Evolutionary conservation across 768 basidiomycete genomes (phyloP).

Genomic region (Bullera alba): DNA sequence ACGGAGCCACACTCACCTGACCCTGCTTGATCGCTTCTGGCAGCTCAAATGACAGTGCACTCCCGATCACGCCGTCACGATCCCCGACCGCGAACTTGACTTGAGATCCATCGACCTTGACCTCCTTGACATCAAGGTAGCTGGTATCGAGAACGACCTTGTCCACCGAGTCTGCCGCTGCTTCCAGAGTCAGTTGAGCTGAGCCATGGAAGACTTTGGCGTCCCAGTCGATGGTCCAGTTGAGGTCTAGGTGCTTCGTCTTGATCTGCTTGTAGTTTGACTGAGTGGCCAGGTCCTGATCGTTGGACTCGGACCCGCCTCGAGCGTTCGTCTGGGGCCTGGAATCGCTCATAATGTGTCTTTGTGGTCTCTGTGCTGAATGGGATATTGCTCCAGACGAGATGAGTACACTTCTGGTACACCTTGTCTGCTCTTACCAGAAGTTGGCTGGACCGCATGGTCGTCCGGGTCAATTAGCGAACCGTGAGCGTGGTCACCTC

Average conservation of each 20-base stretch:
- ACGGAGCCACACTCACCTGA: constrained; percentile 9
- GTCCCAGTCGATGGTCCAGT: constrained; percentile 73
- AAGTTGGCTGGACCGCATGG: too few species aligned
- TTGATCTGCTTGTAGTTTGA: constrained; percentile 67
- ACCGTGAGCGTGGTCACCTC: too few species aligned
- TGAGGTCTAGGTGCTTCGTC: constrained; percentile 62
- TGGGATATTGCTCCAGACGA: too few species aligned
- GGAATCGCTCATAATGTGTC: too few species aligned
- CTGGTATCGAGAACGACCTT: constrained; percentile 59
- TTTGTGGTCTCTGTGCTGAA: too few species aligned
- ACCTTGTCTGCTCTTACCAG: too few species aligned
- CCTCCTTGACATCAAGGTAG: constrained; percentile 57
- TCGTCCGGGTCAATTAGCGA: too few species aligned
- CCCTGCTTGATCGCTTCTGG: constrained; percentile 41
- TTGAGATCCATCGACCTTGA: constrained; percentile 52
- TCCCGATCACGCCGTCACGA: constrained; percentile 59
- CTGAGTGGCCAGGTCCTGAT: constrained; percentile 58
- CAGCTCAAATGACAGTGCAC: constrained; percentile 62
- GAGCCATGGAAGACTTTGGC: constrained; percentile 58
- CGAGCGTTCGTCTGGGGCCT: too few species aligned
- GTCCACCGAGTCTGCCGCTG: constrained; percentile 54
- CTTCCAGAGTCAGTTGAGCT: constrained; percentile 58
- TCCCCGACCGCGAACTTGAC: constrained; percentile 11
- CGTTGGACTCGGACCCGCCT: too few species aligned
- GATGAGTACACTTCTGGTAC: too few species aligned